phyloP scores from a whole-genome alignment of 2,329 filamentous ascomycete species.

The Colletotrichum tropicale region DNA sequence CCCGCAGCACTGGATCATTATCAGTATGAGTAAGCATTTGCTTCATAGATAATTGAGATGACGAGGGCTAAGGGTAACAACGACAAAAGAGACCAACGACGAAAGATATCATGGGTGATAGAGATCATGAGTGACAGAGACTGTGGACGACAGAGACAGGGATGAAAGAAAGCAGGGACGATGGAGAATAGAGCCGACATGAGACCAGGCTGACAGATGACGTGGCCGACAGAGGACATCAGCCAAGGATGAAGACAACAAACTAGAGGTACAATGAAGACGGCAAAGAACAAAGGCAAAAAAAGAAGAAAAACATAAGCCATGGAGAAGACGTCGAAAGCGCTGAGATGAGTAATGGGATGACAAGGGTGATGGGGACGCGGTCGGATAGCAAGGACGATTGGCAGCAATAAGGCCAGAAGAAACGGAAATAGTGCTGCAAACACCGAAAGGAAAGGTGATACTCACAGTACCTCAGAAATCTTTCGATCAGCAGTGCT shows the following conservation, averaged over 20 bases:
- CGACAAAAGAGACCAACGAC: no score
- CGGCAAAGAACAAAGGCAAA: no score
- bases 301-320: no score
- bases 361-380: no score
- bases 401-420: not conserved
- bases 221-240: not conserved
- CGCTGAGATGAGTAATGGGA: no score
- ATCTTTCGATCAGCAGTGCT: not conserved
- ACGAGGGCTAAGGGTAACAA: not conserved
- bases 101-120: rapidly evolving
- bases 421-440: not conserved
- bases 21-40: no score
- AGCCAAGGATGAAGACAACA: not conserved
- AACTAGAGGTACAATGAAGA: no score
- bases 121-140: not conserved
- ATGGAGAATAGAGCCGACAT: not conserved
- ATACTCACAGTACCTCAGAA: not conserved
- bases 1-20: not conserved
- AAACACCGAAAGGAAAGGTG: not conserved
- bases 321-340: no score
- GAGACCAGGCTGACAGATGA: not conserved
- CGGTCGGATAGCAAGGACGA: not conserved
- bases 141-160: no score
- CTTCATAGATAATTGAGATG: not conserved
- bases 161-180: not conserved